Evolutionary conservation across 139 green algal genomes (phyloP), one percentile per base, ranked within the genome.

Genomic region (Micractinium conductrix): DNA sequence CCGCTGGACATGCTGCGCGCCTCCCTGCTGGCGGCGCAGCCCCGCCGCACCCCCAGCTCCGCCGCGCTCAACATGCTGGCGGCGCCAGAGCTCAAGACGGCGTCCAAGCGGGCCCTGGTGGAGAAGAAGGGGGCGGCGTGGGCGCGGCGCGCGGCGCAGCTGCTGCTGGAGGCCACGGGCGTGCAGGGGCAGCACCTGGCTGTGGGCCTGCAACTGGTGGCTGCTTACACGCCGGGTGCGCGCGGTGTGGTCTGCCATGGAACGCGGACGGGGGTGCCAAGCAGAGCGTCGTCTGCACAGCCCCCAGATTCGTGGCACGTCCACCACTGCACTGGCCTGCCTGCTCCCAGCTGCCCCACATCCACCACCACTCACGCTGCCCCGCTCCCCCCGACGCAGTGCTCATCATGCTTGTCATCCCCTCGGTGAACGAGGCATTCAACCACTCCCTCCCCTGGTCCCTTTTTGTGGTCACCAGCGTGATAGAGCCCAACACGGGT

Each of bases 401-500:
- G 4, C 53, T 86, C 40, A 50, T 74, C 40, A 58, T 86, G 73
- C 17, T 87, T 3, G 62, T 43, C 14, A 58, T 82, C 14, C 43
- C 73, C 0, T 22, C 42, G 4, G 63, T 69, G 30, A 70, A 87
- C 28, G 24, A 33, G 1, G 74, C 60, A 19, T 68, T 87, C 26
- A 14, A 60, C 16, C 7, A 65, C 17, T 40, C 35, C 24, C 73
- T 82, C 4, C 14, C 28, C 26, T 87, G 82, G 82, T 35, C 40
- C 1, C 78, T 83, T 0, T 83, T 83, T 60, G 78, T 83, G 28
- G 7, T 74, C 2, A 58, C 81, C 16, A 45, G 71, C 0, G 70
- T 86, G 8, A 9, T 86, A 40, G 70, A 86, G 81, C 81, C 81
- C 8, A 68, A 30, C 26, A 74, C 81, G 14, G 81, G 81, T 71